Evolutionary conservation across 1,139 yeast genomes (phyloP).

Genomic region (Suhomyces choctaworum): DNA sequence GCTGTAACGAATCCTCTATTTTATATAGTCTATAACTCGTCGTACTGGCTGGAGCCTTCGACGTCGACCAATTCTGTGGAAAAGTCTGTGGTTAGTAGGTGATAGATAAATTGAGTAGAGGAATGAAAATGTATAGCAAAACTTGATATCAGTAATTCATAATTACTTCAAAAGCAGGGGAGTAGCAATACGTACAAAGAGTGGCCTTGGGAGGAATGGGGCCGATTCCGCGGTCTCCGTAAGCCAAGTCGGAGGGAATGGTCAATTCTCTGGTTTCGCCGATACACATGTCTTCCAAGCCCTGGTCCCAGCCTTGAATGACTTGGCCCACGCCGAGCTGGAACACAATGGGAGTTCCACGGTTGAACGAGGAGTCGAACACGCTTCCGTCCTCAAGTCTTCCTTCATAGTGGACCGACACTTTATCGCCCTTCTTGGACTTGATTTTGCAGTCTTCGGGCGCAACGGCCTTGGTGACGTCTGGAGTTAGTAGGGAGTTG

Average conservation of each 20-base stretch:
- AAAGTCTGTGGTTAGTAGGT: slow-evolving; percentile 40
- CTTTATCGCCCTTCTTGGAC: slow-evolving; percentile 62
- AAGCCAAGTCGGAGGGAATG: slow-evolving; percentile 76
- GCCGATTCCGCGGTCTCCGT: slow-evolving; percentile 76
- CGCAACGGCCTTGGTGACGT: slow-evolving; percentile 48
- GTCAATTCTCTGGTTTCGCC: slow-evolving; percentile 80
- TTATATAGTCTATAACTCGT: slow-evolving; percentile 16
- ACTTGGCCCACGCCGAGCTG: slow-evolving; percentile 74
- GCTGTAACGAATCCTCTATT: no score
- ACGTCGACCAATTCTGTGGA: slow-evolving; percentile 58
- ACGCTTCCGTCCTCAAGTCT: slow-evolving; percentile 63
- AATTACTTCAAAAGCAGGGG: no score
- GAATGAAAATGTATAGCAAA: no score
- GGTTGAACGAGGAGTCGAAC: slow-evolving; percentile 70
- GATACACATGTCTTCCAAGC: slow-evolving; percentile 69
- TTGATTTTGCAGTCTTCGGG: slow-evolving; percentile 53
- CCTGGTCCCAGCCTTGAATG: slow-evolving; percentile 87
- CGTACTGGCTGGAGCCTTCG: slow-evolving; percentile 27
- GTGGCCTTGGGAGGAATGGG: slow-evolving; percentile 78
- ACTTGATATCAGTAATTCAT: no score
- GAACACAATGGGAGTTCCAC: slow-evolving; percentile 69
- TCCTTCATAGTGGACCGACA: slow-evolving; percentile 78
- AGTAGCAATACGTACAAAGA: slow-evolving; percentile 33
- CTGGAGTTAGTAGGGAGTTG: slow-evolving; percentile 24
- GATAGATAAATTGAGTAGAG: slow-evolving; percentile 5